Base-by-base conservation (phyloP, 176 grass and related monocot species). In the Hordeum marinum region DNA sequence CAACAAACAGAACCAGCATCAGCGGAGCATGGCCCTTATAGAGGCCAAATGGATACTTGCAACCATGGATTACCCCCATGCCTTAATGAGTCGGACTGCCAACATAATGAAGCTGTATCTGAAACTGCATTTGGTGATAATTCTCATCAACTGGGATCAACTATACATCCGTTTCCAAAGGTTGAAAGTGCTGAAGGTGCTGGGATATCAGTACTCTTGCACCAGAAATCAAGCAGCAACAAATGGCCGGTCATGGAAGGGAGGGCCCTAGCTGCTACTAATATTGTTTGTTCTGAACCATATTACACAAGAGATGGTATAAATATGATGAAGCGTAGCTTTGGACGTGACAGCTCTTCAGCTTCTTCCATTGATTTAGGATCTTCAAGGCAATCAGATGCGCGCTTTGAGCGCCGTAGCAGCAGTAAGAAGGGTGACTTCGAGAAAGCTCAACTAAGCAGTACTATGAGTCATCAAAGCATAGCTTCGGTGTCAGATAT, bases 301-400 rank as follows among this genome's bases (percentile, higher is more conserved):
- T 98, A 85, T 84, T 95, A 89, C 65, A 80, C 77, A 43, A 92
- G 96, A 87, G 91, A 88, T 86, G 82, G 83, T 84, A 78, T 55
- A 26, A 93, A 79, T 88, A 78, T 79, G 71, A 89, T 93, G 88
- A 95, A 90, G 70, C 87, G 78, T 63, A 98, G 93, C 84, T 85
- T 87, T 85, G 93, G 87, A 62, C 40, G 83, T 18, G 84, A 91
- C 69, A 90, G 90, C 77, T 92, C 93, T 89, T 94, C 93, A 76
- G 88, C 84, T 78, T 86, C 85, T 64, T 98, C 96, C 58, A 85
- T 91, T 58, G 96, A 98, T 94, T 84, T 98, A 72, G 90, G 91
- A 14, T 91, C 93, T 78, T 92, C 87, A 75, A 92, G 83, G 78
- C 93, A 89, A 70, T 86, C 87, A 36, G 82, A 84, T 34, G 72